phyloP scores from a whole-genome alignment of 2,329 filamentous ascomycete genomes.

The Fusarium mundagurra region DNA sequence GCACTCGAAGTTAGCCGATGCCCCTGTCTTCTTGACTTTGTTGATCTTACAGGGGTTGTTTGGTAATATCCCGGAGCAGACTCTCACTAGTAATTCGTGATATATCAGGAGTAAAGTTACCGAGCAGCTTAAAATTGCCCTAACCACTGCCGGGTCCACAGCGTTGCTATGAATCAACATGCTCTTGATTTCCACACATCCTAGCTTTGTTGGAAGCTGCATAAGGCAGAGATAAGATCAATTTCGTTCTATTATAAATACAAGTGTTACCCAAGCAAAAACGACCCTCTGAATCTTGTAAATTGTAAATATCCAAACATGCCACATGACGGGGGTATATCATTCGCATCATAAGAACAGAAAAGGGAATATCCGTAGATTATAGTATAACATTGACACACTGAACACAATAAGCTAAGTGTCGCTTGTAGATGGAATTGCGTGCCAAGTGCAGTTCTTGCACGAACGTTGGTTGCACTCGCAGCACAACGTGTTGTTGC shows the following conservation, averaged over 20 bases:
- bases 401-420: neutral
- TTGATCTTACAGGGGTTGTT: neutral
- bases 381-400: neutral
- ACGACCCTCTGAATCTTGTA: neutral
- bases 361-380: neutral
- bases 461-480: slow-evolving; percentile 21
- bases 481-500: slow-evolving; percentile 8
- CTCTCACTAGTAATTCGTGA: neutral
- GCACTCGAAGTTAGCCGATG: neutral
- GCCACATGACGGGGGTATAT: slow-evolving; percentile 12
- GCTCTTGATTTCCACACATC: neutral
- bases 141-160: neutral
- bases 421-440: neutral
- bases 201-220: neutral
- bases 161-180: neutral
- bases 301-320: neutral
- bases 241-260: neutral
- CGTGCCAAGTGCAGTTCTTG: neutral
- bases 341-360: neutral
- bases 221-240: neutral
- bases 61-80: neutral
- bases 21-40: neutral
- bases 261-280: neutral
- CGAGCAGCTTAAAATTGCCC: neutral
- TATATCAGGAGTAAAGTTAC: neutral